Evolutionary conservation across 129 eudicot genomes (phyloP).

Genomic region (Flaveria sonorensis): DNA sequence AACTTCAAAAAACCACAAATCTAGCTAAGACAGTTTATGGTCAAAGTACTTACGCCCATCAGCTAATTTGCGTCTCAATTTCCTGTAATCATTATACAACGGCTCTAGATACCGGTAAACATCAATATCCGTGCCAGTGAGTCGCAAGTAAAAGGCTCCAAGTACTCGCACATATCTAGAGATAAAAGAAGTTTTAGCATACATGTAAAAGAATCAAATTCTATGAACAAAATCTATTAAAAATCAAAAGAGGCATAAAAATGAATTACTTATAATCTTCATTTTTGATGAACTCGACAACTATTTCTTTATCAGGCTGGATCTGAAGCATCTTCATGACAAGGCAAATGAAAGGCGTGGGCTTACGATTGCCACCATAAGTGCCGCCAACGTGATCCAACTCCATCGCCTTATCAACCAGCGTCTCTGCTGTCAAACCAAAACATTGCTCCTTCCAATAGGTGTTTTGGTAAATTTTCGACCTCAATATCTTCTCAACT

Average conservation of each 20-base stretch:
- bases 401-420: slow-evolving; percentile 98
- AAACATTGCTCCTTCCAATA: slow-evolving; percentile 99
- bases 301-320: slow-evolving; percentile 97
- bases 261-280: slow-evolving; percentile 76
- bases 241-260: neutral
- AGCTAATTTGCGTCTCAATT: slow-evolving; percentile 58
- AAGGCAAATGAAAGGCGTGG: slow-evolving; percentile 92
- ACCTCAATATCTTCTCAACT: slow-evolving; percentile 78
- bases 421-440: slow-evolving; percentile 98
- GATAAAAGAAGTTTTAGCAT: neutral
- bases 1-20: slow-evolving; percentile 1
- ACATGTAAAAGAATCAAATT: neutral
- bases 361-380: slow-evolving; percentile 78
- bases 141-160: slow-evolving; percentile 90
- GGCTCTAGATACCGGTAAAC: slow-evolving; percentile 91
- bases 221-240: neutral
- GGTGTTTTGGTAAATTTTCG: slow-evolving; percentile 80
- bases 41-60: slow-evolving; percentile 68
- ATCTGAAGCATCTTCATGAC: slow-evolving; percentile 98
- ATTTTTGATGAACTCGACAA: slow-evolving; percentile 89
- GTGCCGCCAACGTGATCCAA: slow-evolving; percentile 95
- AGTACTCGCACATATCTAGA: slow-evolving; percentile 74
- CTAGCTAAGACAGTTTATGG: slow-evolving; percentile 7
- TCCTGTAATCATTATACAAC: slow-evolving; percentile 87
- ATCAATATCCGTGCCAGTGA: slow-evolving; percentile 90